Evolutionary conservation across 1,139 yeast species (phyloP), one percentile per base, ranked within the genome.

Genomic region (Arxiozyma slooffiae): DNA sequence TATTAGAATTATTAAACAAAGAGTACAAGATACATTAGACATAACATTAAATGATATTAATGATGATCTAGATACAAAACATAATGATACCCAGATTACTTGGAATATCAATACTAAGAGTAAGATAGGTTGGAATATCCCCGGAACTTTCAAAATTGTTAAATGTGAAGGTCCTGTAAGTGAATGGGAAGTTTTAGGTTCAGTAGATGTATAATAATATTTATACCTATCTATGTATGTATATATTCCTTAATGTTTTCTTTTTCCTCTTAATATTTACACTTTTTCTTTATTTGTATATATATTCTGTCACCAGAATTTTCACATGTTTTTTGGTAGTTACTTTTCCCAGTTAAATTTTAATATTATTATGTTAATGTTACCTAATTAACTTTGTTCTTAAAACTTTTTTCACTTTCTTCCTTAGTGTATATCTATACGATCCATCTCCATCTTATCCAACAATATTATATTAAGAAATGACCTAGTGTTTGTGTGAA

Each of bases 81-180:
- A n/a, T 11, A 39, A 48, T 11, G 56, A 53, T n/a, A 50, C 53
- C 23, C 67, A 64, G 49, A 39, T 45, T n/a, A 47, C 52, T 21
- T 64, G 66, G 63, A 44, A 50, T 4, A 57, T 61, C 41, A 50
- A 50, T 18, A 50, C 52, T 9, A 47, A 45, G 9, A 57, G 63
- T 14, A 41, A 51, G 4, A 49, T 61, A 2, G 53, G 55, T 16
- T 61, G 68, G 68, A 55, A 58, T 37, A 47, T 60, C 17, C 67
- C 67, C 8, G 92, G 94, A 0, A 78, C 81, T 2, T 71, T 86
- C 58, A 79, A 82, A 56, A 73, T 86, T 48, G 88, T 86, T 5
- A 70, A 74, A 14, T 84, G 92, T 61, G 89, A 82, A 59, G 95
- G 95, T 0, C 85, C 82, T 8, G 83, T 83, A 2, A 76, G 72